Evolutionary conservation across 768 basidiomycete species (phyloP).

Genomic region (Trametes punicea): DNA sequence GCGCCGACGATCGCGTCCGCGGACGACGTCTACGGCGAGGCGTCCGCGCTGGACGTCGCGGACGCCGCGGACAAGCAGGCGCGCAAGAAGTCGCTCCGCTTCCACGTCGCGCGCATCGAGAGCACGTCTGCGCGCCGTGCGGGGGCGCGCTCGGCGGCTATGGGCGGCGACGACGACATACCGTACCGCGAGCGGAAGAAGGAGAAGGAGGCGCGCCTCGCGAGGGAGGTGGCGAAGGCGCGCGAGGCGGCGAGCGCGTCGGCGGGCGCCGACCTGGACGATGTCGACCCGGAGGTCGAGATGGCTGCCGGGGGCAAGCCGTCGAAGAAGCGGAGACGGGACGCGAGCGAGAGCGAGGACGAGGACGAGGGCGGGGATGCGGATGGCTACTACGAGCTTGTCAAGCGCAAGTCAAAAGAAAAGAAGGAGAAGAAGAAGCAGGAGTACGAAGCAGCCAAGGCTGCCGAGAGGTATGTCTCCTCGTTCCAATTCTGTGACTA

Average conservation of each 20-base stretch:
- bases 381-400: slow-evolving; percentile 88
- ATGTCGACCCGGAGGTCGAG: slow-evolving; percentile 42
- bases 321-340: slow-evolving; percentile 35
- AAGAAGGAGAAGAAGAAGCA: slow-evolving; percentile 78
- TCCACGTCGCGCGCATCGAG: slow-evolving; percentile 92
- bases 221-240: slow-evolving; percentile 49
- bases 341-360: slow-evolving; percentile 37
- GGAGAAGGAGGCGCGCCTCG: slow-evolving; percentile 53
- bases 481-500: not conserved
- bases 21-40: slow-evolving; percentile 80
- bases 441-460: slow-evolving; percentile 68
- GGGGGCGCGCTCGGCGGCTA: slow-evolving; percentile 63
- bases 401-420: slow-evolving; percentile 68
- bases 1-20: slow-evolving; percentile 52
- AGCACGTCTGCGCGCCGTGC: slow-evolving; percentile 72
- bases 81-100: slow-evolving; percentile 78
- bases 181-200: slow-evolving; percentile 79
- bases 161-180: slow-evolving; percentile 93
- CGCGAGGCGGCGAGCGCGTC: slow-evolving; percentile 37
- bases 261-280: slow-evolving; percentile 69
- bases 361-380: slow-evolving; percentile 44
- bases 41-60: slow-evolving; percentile 57
- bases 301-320: slow-evolving; percentile 13
- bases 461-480: slow-evolving; percentile 52
- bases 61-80: slow-evolving; percentile 84